Percentiles rank a stretch among this genome's conserved stretches.
These are phyloP conservation scores for Nakazawaea holstii DNA, from an alignment of 805 yeast genomes.

Conservation along the genomic window DNA sequence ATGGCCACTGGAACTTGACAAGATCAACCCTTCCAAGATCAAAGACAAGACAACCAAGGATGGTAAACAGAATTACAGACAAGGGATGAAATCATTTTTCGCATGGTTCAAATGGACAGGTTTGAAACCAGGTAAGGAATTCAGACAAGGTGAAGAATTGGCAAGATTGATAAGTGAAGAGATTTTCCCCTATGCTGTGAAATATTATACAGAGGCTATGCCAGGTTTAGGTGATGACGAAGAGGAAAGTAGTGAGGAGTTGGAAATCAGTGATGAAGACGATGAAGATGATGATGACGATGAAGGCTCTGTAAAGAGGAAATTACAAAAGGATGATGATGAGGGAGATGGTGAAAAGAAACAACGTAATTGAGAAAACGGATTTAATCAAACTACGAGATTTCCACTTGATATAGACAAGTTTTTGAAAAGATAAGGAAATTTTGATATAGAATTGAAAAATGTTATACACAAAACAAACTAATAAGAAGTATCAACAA, in stretches of 20 bases:
- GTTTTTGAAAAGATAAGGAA: too few species aligned
- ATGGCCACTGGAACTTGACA: conserved; percentile 67
- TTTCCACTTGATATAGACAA: too few species aligned
- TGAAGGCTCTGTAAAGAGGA: too few species aligned
- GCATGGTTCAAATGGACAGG: conserved; percentile 90
- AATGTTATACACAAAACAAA: too few species aligned
- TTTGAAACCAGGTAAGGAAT: conserved; percentile 67
- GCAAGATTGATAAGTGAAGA: conserved; percentile 73
- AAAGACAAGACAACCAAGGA: conserved; percentile 37
- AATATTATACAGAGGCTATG: conserved; percentile 72
- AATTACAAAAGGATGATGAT: too few species aligned
- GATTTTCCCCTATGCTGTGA: conserved; percentile 78
- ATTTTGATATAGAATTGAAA: too few species aligned
- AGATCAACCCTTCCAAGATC: conserved; percentile 49
- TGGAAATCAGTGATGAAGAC: conserved; percentile 52
- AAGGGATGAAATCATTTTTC: conserved; percentile 80
- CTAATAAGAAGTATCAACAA: conserved; percentile 45
- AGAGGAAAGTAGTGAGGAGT: conserved; percentile 42
- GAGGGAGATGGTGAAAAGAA: conserved; percentile 2
- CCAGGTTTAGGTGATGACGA: conserved; percentile 55
- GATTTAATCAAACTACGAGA: too few species aligned
- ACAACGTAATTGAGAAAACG: not conserved
- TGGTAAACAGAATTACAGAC: conserved; percentile 56
- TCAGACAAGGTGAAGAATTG: conserved; percentile 72
- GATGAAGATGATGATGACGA: conserved; percentile 26